Percentiles rank a stretch among this genome's conserved stretches.
phyloP scores from a whole-genome alignment of 768 basidiomycete genomes.

The Tylopilus sp. region DNA sequence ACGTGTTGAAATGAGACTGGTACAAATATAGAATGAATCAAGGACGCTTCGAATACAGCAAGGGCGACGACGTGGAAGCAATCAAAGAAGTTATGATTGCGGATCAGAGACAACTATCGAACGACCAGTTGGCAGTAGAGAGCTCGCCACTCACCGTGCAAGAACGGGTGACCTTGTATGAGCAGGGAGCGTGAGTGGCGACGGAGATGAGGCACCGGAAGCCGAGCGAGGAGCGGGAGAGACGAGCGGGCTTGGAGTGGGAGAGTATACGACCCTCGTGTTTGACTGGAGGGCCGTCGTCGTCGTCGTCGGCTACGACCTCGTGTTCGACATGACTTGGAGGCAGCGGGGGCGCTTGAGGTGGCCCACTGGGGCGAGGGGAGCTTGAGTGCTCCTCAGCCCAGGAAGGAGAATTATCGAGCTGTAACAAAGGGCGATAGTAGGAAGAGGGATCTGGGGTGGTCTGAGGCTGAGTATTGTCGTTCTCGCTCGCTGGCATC shows the following conservation, averaged over 20 bases:
- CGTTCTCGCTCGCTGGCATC: conserved; percentile 29
- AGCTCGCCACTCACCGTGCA: conserved; percentile 22
- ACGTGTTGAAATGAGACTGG: conserved; percentile 18
- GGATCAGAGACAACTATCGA: conserved; percentile 2
- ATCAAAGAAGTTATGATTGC: not conserved
- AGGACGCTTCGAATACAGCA: conserved; percentile 1
- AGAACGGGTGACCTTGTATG: conserved; percentile 33
- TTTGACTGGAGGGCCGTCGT: conserved; percentile 23
- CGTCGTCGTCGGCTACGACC: conserved; percentile 13
- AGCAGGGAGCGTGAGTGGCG: conserved; percentile 15
- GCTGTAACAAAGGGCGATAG: conserved; percentile 31
- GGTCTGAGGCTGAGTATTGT: conserved; percentile 23
- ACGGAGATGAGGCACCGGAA: conserved; percentile 8
- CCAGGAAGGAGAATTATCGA: conserved; percentile 29
- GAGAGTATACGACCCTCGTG: conserved; percentile 25
- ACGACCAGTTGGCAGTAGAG: not conserved
- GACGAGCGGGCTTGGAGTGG: conserved; percentile 5
- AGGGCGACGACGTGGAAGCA: conserved; percentile 11
- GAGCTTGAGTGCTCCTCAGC: conserved; percentile 8
- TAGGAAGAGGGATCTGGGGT: conserved; percentile 17
- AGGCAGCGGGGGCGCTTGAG: conserved; percentile 11
- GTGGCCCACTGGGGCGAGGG: conserved; percentile 6
- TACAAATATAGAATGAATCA: conserved; percentile 11
- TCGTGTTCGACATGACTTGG: conserved; percentile 7
- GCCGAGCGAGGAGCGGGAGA: too few species aligned